These are phyloP conservation scores for Blastobotrys elegans DNA, from an alignment of 1,139 yeast species.

Conservation along the genomic window DNA sequence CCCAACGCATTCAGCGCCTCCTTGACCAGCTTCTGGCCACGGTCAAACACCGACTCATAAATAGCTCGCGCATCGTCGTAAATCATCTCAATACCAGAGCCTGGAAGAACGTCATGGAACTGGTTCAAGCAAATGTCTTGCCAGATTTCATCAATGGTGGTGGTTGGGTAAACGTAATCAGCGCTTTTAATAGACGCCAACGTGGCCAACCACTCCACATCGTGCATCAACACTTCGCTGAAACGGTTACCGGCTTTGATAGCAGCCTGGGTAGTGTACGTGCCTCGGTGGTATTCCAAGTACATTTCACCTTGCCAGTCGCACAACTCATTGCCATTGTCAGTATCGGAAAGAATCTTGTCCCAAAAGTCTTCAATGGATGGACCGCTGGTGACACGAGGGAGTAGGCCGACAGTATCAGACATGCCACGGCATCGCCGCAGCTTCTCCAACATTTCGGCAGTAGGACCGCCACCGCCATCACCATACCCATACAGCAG, in stretches of 20 bases:
- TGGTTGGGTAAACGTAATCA: constrained; percentile 63
- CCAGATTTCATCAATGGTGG: constrained; percentile 70
- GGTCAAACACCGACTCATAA: constrained; percentile 52
- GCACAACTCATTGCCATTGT: constrained; percentile 64
- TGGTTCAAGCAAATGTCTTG: constrained; percentile 85
- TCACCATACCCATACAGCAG: constrained; percentile 90
- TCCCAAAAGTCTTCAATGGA: constrained; percentile 78
- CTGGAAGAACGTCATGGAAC: constrained; percentile 95
- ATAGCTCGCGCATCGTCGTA: constrained; percentile 90
- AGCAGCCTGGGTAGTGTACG: constrained; percentile 89
- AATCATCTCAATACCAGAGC: constrained; percentile 92
- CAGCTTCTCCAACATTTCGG: constrained; percentile 86
- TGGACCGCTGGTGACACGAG: constrained; percentile 71
- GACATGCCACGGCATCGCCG: constrained; percentile 86
- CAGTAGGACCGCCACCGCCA: constrained; percentile 98
- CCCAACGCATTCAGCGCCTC: constrained; percentile 48
- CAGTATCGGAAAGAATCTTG: constrained; percentile 54
- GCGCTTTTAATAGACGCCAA: constrained; percentile 54
- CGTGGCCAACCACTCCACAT: constrained; percentile 78
- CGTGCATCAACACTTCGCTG: constrained; percentile 76
- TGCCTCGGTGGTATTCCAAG: constrained; percentile 93
- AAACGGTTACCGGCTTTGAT: constrained; percentile 76
- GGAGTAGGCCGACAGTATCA: constrained; percentile 71
- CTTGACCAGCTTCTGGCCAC: constrained; percentile 48
- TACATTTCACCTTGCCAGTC: constrained; percentile 93